A percentile compares a stretch with the other conserved stretches of the same genome.
phyloP scores from a whole-genome alignment of 106 monocot genomes.

The Dendrobium huoshanense region DNA sequence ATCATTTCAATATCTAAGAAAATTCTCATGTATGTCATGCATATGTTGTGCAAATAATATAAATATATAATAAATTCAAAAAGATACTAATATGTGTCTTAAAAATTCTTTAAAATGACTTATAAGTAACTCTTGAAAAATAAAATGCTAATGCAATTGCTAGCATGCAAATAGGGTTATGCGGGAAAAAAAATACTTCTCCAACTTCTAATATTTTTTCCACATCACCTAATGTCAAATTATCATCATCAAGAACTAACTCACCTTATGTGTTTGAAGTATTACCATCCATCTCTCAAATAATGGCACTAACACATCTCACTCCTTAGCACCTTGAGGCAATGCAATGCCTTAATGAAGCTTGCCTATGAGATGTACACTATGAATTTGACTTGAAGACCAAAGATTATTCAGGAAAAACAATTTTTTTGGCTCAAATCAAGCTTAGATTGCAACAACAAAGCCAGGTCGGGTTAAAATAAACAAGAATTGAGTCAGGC shows the following conservation, averaged over 20 bases:
- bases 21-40: no score
- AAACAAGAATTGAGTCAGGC: neutral
- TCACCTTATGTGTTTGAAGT: neutral
- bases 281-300: neutral
- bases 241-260: neutral
- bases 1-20: no score
- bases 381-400: neutral
- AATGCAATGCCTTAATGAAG: neutral
- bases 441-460: neutral
- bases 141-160: no score
- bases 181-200: neutral
- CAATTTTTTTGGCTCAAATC: neutral
- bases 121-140: no score
- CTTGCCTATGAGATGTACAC: neutral
- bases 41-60: no score
- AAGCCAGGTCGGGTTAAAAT: neutral
- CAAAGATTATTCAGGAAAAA: neutral
- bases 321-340: neutral
- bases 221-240: neutral
- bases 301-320: neutral
- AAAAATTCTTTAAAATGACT: no score
- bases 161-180: no score
- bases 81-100: no score
- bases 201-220: neutral
- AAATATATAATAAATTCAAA: no score